Base-by-base conservation (phyloP, 129 eudicot genomes). In the Smallanthus sonchifolius region DNA sequence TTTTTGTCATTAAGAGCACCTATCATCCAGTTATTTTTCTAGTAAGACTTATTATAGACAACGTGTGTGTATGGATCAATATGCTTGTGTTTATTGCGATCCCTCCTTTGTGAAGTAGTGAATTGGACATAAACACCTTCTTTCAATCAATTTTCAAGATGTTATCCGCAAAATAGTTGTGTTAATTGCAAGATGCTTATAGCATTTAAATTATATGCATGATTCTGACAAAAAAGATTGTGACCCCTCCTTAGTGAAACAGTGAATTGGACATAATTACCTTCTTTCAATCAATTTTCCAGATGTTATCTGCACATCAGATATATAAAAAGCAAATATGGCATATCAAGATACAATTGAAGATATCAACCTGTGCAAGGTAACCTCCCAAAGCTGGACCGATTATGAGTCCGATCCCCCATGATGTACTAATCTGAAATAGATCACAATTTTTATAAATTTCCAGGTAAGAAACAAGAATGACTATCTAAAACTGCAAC, bases 371-470 rank as follows among this genome's bases (percentile, higher is more conserved):
- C 91, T 94, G 99, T 6, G 99, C 97, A 77, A 94, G 91, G 69
- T 63, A 91, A 36, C 99, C 99, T 75, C 99, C 99, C 77, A 94
- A 42, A 74, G 93, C 96, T 42, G 99, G 99, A 40, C 99, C 99
- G 73, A 88, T 60, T 20, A 94, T 79, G 71, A 94, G 83, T 78
- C 97, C 97, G 34, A 86, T 80, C n/a, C 96, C 97, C 99, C 97
- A 91, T 32, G 99, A 75, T 75, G 97, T 86, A 75, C 91, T 82
- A 54, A 94, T 62, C 98, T 94, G 83, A 48, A 51, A 85, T 43
- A 35, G 47, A 78, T 39, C 16, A 28, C 14, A 15, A 32, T 54
- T 52, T 39, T 52, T 39, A 62, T 73, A 61, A 45, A 10, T 42
- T 37, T 40, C 42, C 16, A 15, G 15, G 43, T 70, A 62, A 62